Evolutionary conservation across 2,329 filamentous ascomycete species (phyloP), one percentile per base, ranked within the genome.

Genomic region (Aspergillus pseudoglaucus): DNA sequence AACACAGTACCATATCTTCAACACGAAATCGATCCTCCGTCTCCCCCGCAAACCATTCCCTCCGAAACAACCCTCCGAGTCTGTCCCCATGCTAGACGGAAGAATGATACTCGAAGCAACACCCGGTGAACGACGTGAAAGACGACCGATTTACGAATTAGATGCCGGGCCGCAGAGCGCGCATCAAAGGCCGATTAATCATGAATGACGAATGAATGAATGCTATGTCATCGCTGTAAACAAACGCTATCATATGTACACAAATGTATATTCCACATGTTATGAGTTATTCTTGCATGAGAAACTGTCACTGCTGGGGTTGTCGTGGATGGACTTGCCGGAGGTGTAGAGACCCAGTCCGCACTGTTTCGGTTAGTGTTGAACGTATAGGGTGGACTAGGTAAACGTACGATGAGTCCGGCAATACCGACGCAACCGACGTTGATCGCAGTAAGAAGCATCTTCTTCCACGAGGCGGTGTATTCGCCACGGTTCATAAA

Each of bases 71-170:
- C 27, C 39, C 22, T 17, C 33, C 15, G 46, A 30, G 4, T 6
- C n/a, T 38, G 27, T 27, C 12, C 22, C 27, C 22, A 59, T 60
- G 50, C 17, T 60, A 42, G 56, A 60, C 50, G 55, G 55, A n/a
- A 53, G 42, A 20, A 39, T 55, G 42, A 56, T 60, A 41, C 50
- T 56, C 45, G 58, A 60, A 42, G 56, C 46, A 18, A 46, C 52
- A 15, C 32, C 47, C 17, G 42, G 47, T 22, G 45, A 42, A 18
- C 15, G 43, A 14, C 18, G 10, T 5, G 25, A 30, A 12, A 30
- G 17, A 45, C 47, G 6, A 5, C 25, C 20, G 42, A 22, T 35
- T 17, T 59, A 52, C 47, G 58, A 60, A 50, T 35, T 60, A 23
- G 58, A 59, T 46, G 56, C 51, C 1, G 57, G 54, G 14, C 50